phyloP scores from a whole-genome alignment of 495 filamentous ascomycete genomes.

The Hypoxylon crocopeplum region DNA sequence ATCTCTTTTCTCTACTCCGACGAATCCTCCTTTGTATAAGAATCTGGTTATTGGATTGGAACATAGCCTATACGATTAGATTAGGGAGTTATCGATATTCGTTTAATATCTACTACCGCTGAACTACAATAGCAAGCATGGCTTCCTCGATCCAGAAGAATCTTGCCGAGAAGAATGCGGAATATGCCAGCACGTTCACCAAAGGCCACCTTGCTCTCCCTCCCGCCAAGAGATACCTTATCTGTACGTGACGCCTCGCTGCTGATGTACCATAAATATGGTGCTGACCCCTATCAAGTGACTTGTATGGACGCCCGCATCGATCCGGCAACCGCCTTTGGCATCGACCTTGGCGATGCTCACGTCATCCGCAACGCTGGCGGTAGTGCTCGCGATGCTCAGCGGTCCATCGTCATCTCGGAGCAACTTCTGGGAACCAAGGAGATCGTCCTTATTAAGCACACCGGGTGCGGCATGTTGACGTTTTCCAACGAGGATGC shows the following conservation, averaged over 20 bases:
- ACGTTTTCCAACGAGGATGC: slow-evolving; percentile 75
- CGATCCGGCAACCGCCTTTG: slow-evolving; percentile 72
- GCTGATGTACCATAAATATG: not conserved
- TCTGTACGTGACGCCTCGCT: slow-evolving; percentile 48
- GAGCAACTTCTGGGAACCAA: slow-evolving; percentile 82
- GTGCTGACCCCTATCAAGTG: slow-evolving; percentile 31
- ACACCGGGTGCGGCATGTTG: slow-evolving; percentile 84
- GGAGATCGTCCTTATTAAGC: slow-evolving; percentile 80
- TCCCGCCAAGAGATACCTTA: slow-evolving; percentile 71
- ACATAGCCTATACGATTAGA: not conserved
- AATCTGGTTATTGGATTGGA: not conserved
- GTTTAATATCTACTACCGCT: not conserved
- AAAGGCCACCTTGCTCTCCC: slow-evolving; percentile 73
- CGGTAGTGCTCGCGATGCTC: slow-evolving; percentile 68
- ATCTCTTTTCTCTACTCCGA: not conserved
- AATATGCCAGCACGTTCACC: slow-evolving; percentile 67
- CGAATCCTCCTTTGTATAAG: slow-evolving; percentile 11
- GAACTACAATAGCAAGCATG: slow-evolving; percentile 15
- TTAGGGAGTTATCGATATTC: not conserved
- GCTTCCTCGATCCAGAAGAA: slow-evolving; percentile 57
- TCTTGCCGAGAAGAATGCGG: slow-evolving; percentile 62
- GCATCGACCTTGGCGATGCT: slow-evolving; percentile 77
- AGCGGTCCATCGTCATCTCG: slow-evolving; percentile 78
- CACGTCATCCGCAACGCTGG: slow-evolving; percentile 86
- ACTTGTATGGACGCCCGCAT: slow-evolving; percentile 91